phyloP scores from a whole-genome alignment of 441 rosid species.

The Erodium chrysanthum region DNA sequence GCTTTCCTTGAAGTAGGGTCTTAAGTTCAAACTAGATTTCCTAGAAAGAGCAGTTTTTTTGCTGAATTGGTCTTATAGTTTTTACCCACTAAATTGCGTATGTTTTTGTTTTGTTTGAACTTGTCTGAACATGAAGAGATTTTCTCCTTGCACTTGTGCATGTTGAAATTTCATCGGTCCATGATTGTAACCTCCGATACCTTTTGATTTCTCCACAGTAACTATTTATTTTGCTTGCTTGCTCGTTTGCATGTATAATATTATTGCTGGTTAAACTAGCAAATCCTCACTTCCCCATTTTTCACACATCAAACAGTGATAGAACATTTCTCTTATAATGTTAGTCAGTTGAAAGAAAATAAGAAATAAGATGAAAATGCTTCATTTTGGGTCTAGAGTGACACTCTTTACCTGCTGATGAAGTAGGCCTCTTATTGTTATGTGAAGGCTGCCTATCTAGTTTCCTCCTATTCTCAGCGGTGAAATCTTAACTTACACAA shows the following conservation, averaged over 20 bases:
- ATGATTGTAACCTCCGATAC: neutral
- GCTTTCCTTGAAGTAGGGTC: neutral
- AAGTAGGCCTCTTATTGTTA: slow-evolving; percentile 5
- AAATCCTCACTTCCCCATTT: neutral
- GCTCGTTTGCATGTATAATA: neutral
- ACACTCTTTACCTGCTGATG: neutral
- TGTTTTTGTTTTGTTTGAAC: neutral
- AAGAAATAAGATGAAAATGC: neutral
- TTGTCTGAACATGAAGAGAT: neutral
- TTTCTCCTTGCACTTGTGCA: neutral
- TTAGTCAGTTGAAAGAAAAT: neutral
- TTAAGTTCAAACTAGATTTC: neutral
- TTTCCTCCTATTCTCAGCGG: neutral
- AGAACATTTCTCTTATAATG: neutral
- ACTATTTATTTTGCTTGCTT: neutral
- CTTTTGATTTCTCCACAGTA: neutral
- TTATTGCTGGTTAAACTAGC: neutral
- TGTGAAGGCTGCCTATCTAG: neutral
- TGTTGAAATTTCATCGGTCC: neutral
- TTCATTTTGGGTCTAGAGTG: neutral
- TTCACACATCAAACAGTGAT: neutral
- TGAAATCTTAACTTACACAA: neutral
- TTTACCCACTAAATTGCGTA: neutral
- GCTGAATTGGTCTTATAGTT: slow-evolving; percentile 5
- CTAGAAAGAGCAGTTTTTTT: slow-evolving; percentile 8